phyloP scores from a whole-genome alignment of 768 basidiomycete genomes.

The Russula dissimulans region DNA sequence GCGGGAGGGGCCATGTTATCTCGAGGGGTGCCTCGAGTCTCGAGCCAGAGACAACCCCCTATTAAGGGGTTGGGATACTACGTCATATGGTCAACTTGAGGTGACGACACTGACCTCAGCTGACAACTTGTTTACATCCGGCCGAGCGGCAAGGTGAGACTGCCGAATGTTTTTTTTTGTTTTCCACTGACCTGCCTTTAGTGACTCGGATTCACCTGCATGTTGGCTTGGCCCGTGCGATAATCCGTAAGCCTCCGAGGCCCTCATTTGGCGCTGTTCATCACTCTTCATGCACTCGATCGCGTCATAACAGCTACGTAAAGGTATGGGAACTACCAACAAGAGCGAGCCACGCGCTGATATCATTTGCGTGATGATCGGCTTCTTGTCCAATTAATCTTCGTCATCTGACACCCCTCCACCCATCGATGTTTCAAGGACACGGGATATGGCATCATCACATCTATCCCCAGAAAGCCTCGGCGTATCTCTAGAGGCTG shows the following conservation, averaged over 20 bases:
- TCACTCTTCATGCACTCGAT: neutral
- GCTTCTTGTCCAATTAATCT: too few relatives aligned
- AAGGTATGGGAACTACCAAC: neutral
- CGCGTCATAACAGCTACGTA: neutral
- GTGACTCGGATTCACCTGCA: too few relatives aligned
- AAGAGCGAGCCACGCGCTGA: neutral
- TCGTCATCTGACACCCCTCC: neutral
- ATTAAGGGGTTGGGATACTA: neutral
- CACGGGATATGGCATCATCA: neutral
- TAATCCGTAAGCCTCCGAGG: too few relatives aligned
- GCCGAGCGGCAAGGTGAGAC: too few relatives aligned
- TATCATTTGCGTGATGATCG: neutral
- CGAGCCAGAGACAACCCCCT: too few relatives aligned
- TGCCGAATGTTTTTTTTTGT: too few relatives aligned
- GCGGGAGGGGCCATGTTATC: constrained; percentile 6
- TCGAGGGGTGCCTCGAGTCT: too few relatives aligned
- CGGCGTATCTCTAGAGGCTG: neutral
- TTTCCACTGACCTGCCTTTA: too few relatives aligned
- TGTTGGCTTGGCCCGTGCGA: too few relatives aligned
- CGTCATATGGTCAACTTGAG: neutral
- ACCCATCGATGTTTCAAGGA: neutral
- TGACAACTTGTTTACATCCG: too few relatives aligned
- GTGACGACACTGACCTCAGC: neutral
- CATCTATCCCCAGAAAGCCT: neutral
- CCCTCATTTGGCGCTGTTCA: too few relatives aligned